phyloP scores from a whole-genome alignment of 768 basidiomycete genomes.

The Krasilnikovozyma curviuscula region DNA sequence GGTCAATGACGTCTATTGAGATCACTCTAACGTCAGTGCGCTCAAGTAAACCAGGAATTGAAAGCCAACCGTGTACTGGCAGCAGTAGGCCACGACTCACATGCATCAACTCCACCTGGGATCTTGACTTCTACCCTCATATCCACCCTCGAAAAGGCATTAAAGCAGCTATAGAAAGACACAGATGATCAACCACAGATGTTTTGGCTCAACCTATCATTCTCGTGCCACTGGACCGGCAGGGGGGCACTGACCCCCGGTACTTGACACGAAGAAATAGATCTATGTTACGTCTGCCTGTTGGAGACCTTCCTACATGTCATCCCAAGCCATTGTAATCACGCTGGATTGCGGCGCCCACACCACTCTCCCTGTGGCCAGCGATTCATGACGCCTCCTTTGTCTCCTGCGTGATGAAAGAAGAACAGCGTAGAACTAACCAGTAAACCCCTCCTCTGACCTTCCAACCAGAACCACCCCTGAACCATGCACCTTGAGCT shows the following conservation, averaged over 20 bases:
- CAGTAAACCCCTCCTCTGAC: slow-evolving; percentile 85
- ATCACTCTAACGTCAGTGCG: neutral
- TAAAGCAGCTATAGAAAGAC: slow-evolving; percentile 53
- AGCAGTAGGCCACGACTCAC: too few relatives aligned
- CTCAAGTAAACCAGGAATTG: neutral
- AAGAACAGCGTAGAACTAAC: too few relatives aligned
- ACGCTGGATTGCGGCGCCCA: too few relatives aligned
- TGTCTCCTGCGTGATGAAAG: too few relatives aligned
- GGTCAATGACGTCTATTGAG: slow-evolving; percentile 48
- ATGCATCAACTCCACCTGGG: slow-evolving; percentile 85
- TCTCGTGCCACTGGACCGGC: too few relatives aligned
- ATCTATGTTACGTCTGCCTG: neutral
- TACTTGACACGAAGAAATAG: neutral
- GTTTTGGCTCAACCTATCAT: neutral
- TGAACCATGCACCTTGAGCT: slow-evolving; percentile 81
- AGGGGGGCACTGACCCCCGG: too few relatives aligned
- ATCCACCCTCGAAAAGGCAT: slow-evolving; percentile 92
- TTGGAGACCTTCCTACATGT: neutral
- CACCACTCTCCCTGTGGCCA: too few relatives aligned
- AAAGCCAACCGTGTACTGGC: neutral
- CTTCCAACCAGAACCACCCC: slow-evolving; percentile 66
- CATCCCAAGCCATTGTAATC: too few relatives aligned
- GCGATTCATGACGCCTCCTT: too few relatives aligned
- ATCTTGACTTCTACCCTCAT: slow-evolving; percentile 96
- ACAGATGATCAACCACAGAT: neutral